Conservation (phyloP, 306 rosid genomes). For the Prunus mongolica region DNA sequence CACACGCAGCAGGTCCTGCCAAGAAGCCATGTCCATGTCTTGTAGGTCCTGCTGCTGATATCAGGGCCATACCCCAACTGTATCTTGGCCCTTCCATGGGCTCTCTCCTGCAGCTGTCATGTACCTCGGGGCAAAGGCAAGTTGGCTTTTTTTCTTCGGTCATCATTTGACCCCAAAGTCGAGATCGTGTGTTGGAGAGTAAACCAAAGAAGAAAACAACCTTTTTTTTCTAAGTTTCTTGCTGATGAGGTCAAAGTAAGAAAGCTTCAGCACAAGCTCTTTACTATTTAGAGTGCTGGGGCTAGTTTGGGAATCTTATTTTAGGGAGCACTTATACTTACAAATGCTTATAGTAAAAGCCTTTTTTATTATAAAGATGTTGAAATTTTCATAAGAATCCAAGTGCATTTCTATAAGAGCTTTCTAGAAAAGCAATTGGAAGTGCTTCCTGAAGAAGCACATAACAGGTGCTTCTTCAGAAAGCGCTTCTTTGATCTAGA, state of each 20-base stretch:
- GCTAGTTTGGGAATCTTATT: no score
- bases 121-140: conserved; percentile 45
- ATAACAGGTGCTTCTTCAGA: fast-evolving
- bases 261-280: conserved; percentile 12
- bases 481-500: no score
- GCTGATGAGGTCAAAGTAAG: conserved; percentile 30
- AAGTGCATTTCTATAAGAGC: no score
- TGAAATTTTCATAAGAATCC: no score
- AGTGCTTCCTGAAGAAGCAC: no score
- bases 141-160: conserved; percentile 25
- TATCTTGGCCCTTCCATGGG: conserved; percentile 7
- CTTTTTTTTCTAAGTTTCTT: not conserved
- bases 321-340: fast-evolving
- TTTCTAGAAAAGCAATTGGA: fast-evolving
- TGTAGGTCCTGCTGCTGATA: conserved; percentile 36
- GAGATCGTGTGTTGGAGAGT: not conserved
- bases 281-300: not conserved
- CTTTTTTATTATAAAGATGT: no score
- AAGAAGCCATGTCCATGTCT: conserved; percentile 26
- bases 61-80: conserved; percentile 6
- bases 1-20: conserved; percentile 12
- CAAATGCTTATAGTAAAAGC: no score
- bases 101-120: conserved; percentile 39
- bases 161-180: conserved; percentile 30
- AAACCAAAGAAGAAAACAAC: not conserved